A percentile compares a stretch with the other conserved stretches of the same genome.
Evolutionary conservation across 1,139 yeast species (phyloP).

Genomic region (Scheffersomyces parashehatae): DNA sequence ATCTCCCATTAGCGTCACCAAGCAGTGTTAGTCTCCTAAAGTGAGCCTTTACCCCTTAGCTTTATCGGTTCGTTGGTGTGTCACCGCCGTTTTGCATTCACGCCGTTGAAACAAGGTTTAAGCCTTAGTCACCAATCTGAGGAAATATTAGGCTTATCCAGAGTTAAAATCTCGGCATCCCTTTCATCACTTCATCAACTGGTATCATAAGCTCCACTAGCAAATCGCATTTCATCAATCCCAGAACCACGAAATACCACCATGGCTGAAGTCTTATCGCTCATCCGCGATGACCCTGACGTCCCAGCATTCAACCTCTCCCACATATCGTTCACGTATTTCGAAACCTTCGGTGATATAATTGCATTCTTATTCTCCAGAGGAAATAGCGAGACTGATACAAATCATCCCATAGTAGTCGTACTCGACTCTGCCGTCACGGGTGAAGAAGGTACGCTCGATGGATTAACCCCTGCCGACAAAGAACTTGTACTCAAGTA

Average conservation of each 20-base stretch:
- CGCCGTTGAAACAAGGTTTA: no score
- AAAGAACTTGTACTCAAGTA: conserved; percentile 34
- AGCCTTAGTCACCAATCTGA: no score
- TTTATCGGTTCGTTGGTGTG: no score
- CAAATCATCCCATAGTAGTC: conserved; percentile 35
- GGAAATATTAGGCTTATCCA: no score
- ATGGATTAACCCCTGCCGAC: conserved; percentile 24
- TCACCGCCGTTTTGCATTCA: no score
- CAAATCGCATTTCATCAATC: no score
- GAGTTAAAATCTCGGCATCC: no score
- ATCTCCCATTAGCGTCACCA: no score
- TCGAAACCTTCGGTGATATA: conserved; percentile 1
- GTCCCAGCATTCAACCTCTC: not conserved
- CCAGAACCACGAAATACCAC: not conserved
- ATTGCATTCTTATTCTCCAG: conserved; percentile 27
- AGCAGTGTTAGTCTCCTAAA: no score
- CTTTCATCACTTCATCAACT: no score
- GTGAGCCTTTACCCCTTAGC: no score
- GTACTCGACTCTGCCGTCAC: conserved; percentile 20
- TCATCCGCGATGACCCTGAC: not conserved
- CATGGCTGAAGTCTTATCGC: not conserved
- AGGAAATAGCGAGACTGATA: conserved; percentile 38
- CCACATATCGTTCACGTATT: not conserved
- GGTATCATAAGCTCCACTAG: no score
- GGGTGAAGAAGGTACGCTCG: conserved; percentile 11